Conservation (phyloP, 345 rosid genomes). For the Murraya paniculata region DNA sequence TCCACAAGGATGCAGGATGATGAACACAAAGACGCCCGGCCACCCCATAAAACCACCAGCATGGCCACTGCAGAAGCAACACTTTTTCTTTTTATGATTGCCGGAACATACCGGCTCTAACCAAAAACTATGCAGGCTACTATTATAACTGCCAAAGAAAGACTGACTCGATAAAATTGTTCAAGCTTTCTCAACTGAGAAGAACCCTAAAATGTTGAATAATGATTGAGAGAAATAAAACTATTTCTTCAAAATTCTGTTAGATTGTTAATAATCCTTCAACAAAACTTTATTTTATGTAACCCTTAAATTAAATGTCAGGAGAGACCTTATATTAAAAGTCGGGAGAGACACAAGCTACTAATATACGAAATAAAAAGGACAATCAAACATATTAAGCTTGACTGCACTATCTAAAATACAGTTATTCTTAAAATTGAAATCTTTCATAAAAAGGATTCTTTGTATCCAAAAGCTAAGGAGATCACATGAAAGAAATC, state of each 20-base stretch:
- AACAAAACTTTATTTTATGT: not conserved
- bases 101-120: not conserved
- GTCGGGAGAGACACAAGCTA: not conserved
- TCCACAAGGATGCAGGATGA: not conserved
- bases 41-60: not conserved
- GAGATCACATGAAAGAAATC: not conserved
- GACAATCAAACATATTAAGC: not conserved
- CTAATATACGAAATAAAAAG: not conserved
- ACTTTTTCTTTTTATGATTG: not conserved
- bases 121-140: not conserved
- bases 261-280: not conserved
- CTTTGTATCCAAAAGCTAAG: not conserved
- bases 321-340: not conserved
- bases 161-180: not conserved
- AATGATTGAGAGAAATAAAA: not conserved
- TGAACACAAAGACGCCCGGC: not conserved
- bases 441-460: not conserved
- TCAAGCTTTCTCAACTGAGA: not conserved
- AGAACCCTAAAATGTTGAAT: not conserved
- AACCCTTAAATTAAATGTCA: not conserved
- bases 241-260: not conserved
- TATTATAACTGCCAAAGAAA: not conserved
- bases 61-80: not conserved
- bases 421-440: not conserved
- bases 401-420: not conserved